These are phyloP conservation scores for Ophiostoma ulmi DNA, from an alignment of 2,329 filamentous ascomycete genomes.

Conservation along the genomic window DNA sequence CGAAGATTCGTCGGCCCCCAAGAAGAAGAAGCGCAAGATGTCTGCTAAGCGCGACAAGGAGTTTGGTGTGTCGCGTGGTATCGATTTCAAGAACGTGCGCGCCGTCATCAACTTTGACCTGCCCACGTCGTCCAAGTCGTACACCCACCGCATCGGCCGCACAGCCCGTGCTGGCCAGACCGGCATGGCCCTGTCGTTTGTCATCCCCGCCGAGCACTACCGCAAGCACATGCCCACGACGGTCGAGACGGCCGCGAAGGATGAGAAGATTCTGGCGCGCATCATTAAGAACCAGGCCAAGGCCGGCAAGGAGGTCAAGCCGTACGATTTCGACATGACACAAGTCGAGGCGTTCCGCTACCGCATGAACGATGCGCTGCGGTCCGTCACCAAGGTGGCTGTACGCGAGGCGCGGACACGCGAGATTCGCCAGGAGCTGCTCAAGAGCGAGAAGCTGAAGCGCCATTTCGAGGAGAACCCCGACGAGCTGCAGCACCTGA, in stretches of 20 bases:
- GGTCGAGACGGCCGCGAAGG: slow-evolving; percentile 67
- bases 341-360: slow-evolving; percentile 93
- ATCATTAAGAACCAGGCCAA: slow-evolving; percentile 75
- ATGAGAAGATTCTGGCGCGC: slow-evolving; percentile 76
- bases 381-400: slow-evolving; percentile 82
- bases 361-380: slow-evolving; percentile 85
- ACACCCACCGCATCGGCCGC: slow-evolving; percentile 93
- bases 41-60: slow-evolving; percentile 66
- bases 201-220: slow-evolving; percentile 74
- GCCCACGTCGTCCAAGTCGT: slow-evolving; percentile 79
- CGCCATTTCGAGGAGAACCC: slow-evolving; percentile 97
- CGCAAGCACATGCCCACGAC: slow-evolving; percentile 86
- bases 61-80: slow-evolving; percentile 90
- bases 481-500: slow-evolving; percentile 67
- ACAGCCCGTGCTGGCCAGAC: slow-evolving; percentile 87
- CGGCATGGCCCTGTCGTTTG: slow-evolving; percentile 94
- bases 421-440: slow-evolving; percentile 80
- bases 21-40: slow-evolving; percentile 64
- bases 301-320: slow-evolving; percentile 76
- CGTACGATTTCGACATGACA: slow-evolving; percentile 91
- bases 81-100: slow-evolving; percentile 93
- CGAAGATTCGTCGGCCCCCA: slow-evolving; percentile 33
- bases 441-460: slow-evolving; percentile 91
- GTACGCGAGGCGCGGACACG: slow-evolving; percentile 84
- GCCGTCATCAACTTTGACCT: slow-evolving; percentile 97